Base-by-base conservation (phyloP, 169 alveolate species). In the Cystoisospora suis region DNA sequence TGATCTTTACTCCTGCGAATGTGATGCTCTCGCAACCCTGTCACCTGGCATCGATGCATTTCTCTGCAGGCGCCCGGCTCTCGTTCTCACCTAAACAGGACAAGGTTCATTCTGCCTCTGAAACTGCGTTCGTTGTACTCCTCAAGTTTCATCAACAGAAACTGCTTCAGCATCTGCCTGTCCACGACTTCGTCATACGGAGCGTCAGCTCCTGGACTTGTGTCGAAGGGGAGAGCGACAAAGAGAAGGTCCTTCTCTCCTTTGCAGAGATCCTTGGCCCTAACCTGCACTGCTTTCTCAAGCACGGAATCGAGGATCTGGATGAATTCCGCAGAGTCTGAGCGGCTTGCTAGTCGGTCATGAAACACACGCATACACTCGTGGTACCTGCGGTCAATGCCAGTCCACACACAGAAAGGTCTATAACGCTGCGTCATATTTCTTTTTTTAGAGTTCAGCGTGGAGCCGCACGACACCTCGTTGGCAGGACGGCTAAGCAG, bases 351-450 rank as follows among this genome's bases (percentile, higher is more conserved):
- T 65, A 97, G 89, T 79, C 99, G 97, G 90, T 98, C 99, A 90
- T 95, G 96, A 95, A 97, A 97, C 83, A 97, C 98, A 81, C 99
- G 96, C 34, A 96, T 85, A 81, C 97, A 94, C 93, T 98, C 99
- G 92, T 98, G 99, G 56, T 93, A 96, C 99, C 99, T 97, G 46
- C 36, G 53, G 9, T 15, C 85, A 53, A 32, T 5, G 36, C 7
- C 65, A 45, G 40, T 53, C 5, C 6, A 20, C n/a, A 20, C 77
- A 65, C 42, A 27, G 45, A 12, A 4, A 23, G 6, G 77, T 7
- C 77, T 5, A 36, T 32, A 20, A 65, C 75, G 75, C n/a, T n/a
- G n/a, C n/a, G n/a, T n/a, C n/a, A n/a, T n/a, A n/a, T n/a, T n/a
- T n/a, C n/a, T n/a, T n/a, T n/a, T n/a, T n/a, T n/a, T n/a, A n/a